phyloP scores from a whole-genome alignment of 2,329 filamentous ascomycete genomes.

The Claviceps pazoutovae region DNA sequence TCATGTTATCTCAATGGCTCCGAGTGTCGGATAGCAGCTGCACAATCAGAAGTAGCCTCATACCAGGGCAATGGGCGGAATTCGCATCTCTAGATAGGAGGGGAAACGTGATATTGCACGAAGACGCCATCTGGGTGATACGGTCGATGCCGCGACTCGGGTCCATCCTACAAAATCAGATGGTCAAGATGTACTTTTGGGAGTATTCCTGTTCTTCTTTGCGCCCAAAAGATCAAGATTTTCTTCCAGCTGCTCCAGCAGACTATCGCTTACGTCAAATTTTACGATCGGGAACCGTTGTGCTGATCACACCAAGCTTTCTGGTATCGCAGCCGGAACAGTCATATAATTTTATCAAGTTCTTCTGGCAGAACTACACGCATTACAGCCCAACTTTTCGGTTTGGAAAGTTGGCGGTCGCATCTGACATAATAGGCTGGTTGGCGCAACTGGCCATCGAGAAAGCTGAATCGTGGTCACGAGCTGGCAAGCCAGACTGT shows the following conservation, averaged over 20 bases:
- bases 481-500: neutral
- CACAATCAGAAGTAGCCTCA: slow-evolving; percentile 27
- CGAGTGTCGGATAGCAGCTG: slow-evolving; percentile 23
- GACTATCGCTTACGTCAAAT: slow-evolving; percentile 16
- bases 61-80: slow-evolving; percentile 31
- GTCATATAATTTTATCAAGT: slow-evolving; percentile 22
- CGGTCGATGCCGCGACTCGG: slow-evolving; percentile 25
- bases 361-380: slow-evolving; percentile 17
- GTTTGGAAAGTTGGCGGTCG: slow-evolving; percentile 16
- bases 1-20: slow-evolving; percentile 32
- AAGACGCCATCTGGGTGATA: slow-evolving; percentile 23
- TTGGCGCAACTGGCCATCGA: slow-evolving; percentile 14
- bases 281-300: slow-evolving; percentile 18
- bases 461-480: slow-evolving; percentile 6
- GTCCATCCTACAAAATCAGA: slow-evolving; percentile 17
- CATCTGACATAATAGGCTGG: slow-evolving; percentile 17
- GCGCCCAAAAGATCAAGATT: slow-evolving; percentile 1
- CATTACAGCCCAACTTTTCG: slow-evolving; percentile 4
- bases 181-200: slow-evolving; percentile 23
- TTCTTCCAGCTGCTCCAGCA: neutral
- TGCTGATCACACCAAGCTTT: slow-evolving; percentile 30
- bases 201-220: slow-evolving; percentile 14
- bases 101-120: slow-evolving; percentile 31
- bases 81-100: slow-evolving; percentile 21
- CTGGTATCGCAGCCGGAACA: slow-evolving; percentile 23